Evolutionary conservation across 371 early-diverging fungal genomes (phyloP).

Genomic region (Gilbertella persicaria): DNA sequence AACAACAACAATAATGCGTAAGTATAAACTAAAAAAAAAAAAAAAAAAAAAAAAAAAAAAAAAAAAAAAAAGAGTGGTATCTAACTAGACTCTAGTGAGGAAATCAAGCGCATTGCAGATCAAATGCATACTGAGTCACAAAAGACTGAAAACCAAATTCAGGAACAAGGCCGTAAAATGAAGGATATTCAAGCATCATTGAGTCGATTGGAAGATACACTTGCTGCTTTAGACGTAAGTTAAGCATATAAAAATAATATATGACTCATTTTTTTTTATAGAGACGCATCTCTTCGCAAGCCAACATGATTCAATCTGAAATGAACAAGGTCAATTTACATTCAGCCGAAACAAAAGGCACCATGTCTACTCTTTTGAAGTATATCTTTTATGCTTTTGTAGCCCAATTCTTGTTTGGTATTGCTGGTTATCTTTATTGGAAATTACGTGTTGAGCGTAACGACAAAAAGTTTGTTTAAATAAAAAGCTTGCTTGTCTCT

Average conservation of each 20-base stretch:
- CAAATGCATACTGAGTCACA: slow-evolving; percentile 16
- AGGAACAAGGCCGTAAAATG: slow-evolving; percentile 35
- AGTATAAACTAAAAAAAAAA: slow-evolving; percentile 1
- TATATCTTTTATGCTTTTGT: slow-evolving; percentile 43
- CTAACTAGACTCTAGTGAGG: slow-evolving; percentile 3
- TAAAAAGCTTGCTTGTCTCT: slow-evolving; percentile 15
- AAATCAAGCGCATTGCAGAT: slow-evolving; percentile 14
- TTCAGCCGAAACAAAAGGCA: slow-evolving; percentile 44
- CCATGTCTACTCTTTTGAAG: slow-evolving; percentile 37
- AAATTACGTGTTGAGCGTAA: slow-evolving; percentile 47
- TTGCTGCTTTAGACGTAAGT: slow-evolving; percentile 39
- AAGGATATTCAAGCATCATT: slow-evolving; percentile 27
- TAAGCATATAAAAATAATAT: background rate
- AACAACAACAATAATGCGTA: slow-evolving; percentile 9
- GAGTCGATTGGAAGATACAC: slow-evolving; percentile 23
- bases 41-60: background rate
- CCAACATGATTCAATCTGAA: slow-evolving; percentile 28
- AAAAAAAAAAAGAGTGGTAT: background rate
- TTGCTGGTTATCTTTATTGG: slow-evolving; percentile 42
- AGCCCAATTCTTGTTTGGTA: slow-evolving; percentile 39
- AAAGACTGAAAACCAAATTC: slow-evolving; percentile 13
- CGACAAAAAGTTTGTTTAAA: slow-evolving; percentile 44
- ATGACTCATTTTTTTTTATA: background rate
- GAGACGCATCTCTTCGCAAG: slow-evolving; percentile 31
- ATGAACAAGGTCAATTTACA: slow-evolving; percentile 37